These are phyloP conservation scores for Claviceps maximensis DNA, from an alignment of 2,329 filamentous ascomycete genomes.

Conservation along the genomic window DNA sequence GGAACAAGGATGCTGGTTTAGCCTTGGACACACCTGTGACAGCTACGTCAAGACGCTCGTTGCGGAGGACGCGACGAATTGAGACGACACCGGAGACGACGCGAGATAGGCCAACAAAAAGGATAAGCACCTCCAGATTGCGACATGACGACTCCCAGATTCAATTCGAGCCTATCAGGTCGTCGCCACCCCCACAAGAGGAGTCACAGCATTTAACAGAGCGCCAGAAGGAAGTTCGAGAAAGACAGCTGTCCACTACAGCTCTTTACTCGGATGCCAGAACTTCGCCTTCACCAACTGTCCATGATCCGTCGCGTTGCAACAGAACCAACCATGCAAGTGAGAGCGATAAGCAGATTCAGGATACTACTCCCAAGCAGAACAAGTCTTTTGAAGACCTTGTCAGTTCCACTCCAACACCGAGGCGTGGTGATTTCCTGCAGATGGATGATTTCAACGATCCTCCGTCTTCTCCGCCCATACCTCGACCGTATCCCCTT, in stretches of 20 bases:
- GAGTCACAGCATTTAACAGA: conserved; percentile 70
- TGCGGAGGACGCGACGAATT: conserved; percentile 16
- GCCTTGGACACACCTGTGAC: conserved; percentile 6
- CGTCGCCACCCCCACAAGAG: conserved; percentile 35
- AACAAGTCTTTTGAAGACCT: conserved; percentile 34
- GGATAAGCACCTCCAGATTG: conserved; percentile 34
- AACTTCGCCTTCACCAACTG: conserved; percentile 22
- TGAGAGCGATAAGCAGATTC: conserved; percentile 13
- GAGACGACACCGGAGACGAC: conserved; percentile 15
- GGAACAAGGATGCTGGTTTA: conserved; percentile 12
- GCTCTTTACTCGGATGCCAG: conserved; percentile 55
- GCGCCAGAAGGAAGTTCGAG: conserved; percentile 62
- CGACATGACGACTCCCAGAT: conserved; percentile 77
- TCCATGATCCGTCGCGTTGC: conserved; percentile 9
- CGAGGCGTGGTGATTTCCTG: conserved; percentile 39
- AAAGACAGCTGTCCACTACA: conserved; percentile 54
- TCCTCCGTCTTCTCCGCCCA: conserved; percentile 45
- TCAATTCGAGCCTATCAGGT: conserved; percentile 57
- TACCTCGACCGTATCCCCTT: conserved; percentile 38
- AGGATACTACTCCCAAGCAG: conserved; percentile 33
- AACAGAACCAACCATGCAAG: conserved; percentile 6
- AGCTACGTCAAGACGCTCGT: conserved; percentile 10
- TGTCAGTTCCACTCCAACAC: conserved; percentile 47
- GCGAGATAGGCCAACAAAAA: conserved; percentile 14
- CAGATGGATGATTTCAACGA: conserved; percentile 37